Evolutionary conservation across 495 filamentous ascomycete genomes (phyloP), one percentile per base, ranked within the genome.

Genomic region (Parathielavia hyrcaniae): DNA sequence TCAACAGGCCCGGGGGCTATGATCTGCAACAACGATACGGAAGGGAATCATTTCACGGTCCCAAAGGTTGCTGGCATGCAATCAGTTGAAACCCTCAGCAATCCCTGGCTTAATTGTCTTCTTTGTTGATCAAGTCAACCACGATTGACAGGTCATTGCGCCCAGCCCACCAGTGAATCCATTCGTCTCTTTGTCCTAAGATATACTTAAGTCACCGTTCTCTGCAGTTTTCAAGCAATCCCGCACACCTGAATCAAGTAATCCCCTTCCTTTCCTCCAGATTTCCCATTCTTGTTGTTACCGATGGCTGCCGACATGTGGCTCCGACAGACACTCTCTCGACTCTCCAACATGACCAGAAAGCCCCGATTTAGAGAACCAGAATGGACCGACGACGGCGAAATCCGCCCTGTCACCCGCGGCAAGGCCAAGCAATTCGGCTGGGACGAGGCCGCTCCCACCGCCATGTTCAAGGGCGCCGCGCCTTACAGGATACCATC

Each of bases 351-450:
- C n/a, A 41, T 26, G 13, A 35, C 22, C n/a, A 53, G 20, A 30
- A 47, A 40, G 20, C 54, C 54, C n/a, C 50, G 38, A n/a, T 53
- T 57, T 35, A 41, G 38, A 19, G 35, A 57, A 23, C 48, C 57
- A 5, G 17, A 36, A 4, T 57, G 53, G 54, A 13, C 9, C 34
- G 46, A 55, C 19, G 54, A 57, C 17, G 59, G 47, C 19, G 22
- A 50, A 40, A 13, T 60, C 4, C 59, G 59, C 8, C 59, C 59
- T 0, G 49, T 52, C n/a, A 61, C 59, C 23, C 40, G 59, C 5
- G 59, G 59, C 35, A 57, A 57, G 38, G 36, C 55, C 4, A 61
- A 61, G 36, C 59, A 61, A 14, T 57, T 61, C 11, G 23, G 22
- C 1, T 11, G 22, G 0, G 26, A 14, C 13, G 54, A 46, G 3